A percentile compares a stretch with the other conserved stretches of the same genome.
These are phyloP conservation scores for Cochlearia excelsa DNA, from an alignment of 345 rosid genomes.

Conservation along the genomic window DNA sequence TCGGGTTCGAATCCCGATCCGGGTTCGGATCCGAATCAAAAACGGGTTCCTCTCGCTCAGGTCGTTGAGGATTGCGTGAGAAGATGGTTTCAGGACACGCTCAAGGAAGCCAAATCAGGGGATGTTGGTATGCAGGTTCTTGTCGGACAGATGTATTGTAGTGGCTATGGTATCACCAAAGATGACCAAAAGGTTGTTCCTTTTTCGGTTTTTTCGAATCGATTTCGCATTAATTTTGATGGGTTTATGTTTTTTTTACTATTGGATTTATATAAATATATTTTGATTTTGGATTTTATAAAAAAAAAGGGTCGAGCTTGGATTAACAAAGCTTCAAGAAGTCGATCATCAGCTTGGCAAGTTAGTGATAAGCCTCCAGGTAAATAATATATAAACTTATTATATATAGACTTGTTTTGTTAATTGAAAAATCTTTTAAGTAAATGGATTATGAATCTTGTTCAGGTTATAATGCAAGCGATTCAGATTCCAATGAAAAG, in stretches of 20 bases:
- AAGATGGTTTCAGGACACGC: constrained; percentile 78
- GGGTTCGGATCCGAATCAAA: constrained; percentile 30
- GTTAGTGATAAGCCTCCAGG: constrained; percentile 67
- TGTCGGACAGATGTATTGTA: constrained; percentile 82
- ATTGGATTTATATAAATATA: not conserved
- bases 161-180: constrained; percentile 72
- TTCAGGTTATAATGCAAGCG: constrained; percentile 71
- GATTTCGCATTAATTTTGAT: not conserved
- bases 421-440: too few relatives aligned
- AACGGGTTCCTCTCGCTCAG: constrained; percentile 51
- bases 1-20: constrained; percentile 38
- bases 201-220: not conserved
- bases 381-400: constrained; percentile 13
- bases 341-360: constrained; percentile 61
- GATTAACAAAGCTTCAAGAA: constrained; percentile 66
- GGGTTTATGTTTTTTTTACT: constrained; percentile 9
- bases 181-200: constrained; percentile 59
- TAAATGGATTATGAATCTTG: too few relatives aligned
- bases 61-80: constrained; percentile 70
- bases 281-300: not conserved
- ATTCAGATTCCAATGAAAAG: constrained; percentile 61
- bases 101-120: constrained; percentile 69
- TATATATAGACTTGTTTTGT: too few relatives aligned
- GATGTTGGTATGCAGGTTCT: constrained; percentile 71
- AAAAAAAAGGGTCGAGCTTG: constrained; percentile 60